These are phyloP conservation scores for Cymbopogon flexuosus DNA, from an alignment of 202 grass and related monocot species.

Conservation along the genomic window DNA sequence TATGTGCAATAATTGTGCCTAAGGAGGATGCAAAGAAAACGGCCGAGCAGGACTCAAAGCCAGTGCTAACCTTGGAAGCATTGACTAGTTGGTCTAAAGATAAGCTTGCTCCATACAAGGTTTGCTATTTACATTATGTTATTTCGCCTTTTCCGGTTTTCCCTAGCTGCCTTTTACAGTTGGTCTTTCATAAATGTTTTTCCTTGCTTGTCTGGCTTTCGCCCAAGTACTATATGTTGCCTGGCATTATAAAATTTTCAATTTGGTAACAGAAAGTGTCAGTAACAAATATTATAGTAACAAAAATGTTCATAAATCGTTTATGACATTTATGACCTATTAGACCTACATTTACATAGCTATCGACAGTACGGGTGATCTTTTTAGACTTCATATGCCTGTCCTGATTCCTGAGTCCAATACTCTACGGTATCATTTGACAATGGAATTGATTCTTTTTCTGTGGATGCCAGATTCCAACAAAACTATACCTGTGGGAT, in stretches of 20 bases:
- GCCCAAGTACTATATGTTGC: not conserved
- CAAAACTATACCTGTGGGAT: constrained; percentile 76
- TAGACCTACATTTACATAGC: not conserved
- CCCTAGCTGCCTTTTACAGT: not conserved
- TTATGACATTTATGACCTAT: not conserved
- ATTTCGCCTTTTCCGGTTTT: not conserved
- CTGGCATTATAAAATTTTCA: not conserved
- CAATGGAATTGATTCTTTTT: constrained; percentile 10
- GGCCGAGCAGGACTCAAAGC: constrained; percentile 45
- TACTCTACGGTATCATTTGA: not conserved
- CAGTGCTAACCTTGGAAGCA: constrained; percentile 66
- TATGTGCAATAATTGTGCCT: constrained; percentile 77
- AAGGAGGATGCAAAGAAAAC: constrained; percentile 52
- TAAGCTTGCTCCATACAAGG: constrained; percentile 96
- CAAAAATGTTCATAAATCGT: not conserved
- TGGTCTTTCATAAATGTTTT: not conserved
- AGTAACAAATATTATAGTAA: not conserved
- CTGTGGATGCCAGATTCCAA: constrained; percentile 62
- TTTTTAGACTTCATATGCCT: not conserved
- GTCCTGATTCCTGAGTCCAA: not conserved
- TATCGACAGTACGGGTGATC: not conserved
- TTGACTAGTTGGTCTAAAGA: constrained; percentile 78
- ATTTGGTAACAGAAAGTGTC: not conserved
- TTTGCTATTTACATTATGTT: constrained; percentile 32
- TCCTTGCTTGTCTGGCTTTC: not conserved